phyloP scores from a whole-genome alignment of 2,329 filamentous ascomycete species.

The Metarhizium anisopliae region DNA sequence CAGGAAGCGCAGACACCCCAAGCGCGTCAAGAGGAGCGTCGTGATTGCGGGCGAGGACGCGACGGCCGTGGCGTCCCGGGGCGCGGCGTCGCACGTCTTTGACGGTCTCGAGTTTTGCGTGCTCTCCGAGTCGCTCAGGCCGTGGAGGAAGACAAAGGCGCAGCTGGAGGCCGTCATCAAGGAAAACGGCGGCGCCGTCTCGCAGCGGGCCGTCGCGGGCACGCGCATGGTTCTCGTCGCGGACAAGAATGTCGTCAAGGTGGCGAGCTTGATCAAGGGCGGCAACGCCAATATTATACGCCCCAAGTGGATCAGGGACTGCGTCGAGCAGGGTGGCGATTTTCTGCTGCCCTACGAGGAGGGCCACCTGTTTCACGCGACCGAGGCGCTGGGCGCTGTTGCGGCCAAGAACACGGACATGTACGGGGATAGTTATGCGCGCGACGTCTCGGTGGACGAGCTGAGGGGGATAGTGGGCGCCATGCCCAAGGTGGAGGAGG shows the following conservation, averaged over 20 bases:
- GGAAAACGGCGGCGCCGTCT: conserved; percentile 69
- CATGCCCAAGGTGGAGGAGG: conserved; percentile 37
- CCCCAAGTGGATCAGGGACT: conserved; percentile 78
- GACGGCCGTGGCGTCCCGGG: conserved; percentile 35
- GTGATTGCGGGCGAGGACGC: conserved; percentile 61
- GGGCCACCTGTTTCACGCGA: conserved; percentile 64
- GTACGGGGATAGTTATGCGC: conserved; percentile 75
- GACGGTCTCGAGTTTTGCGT: conserved; percentile 73
- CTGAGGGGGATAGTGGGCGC: conserved; percentile 41
- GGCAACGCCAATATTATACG: conserved; percentile 64
- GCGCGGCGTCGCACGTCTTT: conserved; percentile 58
- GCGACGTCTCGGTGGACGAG: conserved; percentile 58
- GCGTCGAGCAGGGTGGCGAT: conserved; percentile 48
- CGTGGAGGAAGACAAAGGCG: conserved; percentile 64
- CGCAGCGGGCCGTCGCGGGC: conserved; percentile 59
- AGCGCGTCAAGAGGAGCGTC: conserved; percentile 60
- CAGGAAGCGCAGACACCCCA: conserved; percentile 42
- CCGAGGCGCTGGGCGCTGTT: conserved; percentile 41
- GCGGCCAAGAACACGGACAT: conserved; percentile 60
- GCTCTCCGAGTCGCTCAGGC: conserved; percentile 63
- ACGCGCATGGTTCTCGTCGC: conserved; percentile 63
- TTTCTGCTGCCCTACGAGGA: conserved; percentile 55
- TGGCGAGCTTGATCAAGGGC: conserved; percentile 70
- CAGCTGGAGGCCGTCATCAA: conserved; percentile 78
- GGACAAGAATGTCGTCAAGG: conserved; percentile 73